These are phyloP conservation scores for Colletotrichum siamense DNA, from an alignment of 2,329 filamentous ascomycete species.

Conservation along the genomic window DNA sequence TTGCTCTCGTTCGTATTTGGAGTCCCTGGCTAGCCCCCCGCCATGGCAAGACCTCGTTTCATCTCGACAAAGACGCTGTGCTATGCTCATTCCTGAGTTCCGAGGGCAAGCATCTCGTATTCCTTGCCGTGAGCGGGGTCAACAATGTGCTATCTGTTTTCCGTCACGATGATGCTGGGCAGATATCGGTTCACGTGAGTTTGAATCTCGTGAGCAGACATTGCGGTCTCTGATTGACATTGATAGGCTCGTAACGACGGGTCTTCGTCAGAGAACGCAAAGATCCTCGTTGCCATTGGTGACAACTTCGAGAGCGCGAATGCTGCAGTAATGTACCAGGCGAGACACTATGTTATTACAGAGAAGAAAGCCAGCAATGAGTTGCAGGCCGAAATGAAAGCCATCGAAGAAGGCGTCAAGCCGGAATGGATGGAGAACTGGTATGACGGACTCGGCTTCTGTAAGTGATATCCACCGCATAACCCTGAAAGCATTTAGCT, in stretches of 20 bases:
- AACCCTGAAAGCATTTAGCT: not conserved
- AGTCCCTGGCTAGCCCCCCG: slow-evolving; percentile 88
- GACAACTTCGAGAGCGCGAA: slow-evolving; percentile 77
- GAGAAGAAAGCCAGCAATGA: slow-evolving; percentile 49
- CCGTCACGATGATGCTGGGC: slow-evolving; percentile 67
- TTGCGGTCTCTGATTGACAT: slow-evolving; percentile 11
- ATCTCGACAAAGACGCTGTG: slow-evolving; percentile 78
- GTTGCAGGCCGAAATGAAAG: slow-evolving; percentile 50
- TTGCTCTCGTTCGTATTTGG: slow-evolving; percentile 81
- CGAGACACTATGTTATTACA: slow-evolving; percentile 67
- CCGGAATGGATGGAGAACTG: slow-evolving; percentile 81
- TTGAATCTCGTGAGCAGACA: not conserved
- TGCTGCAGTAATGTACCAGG: slow-evolving; percentile 85
- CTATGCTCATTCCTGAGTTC: slow-evolving; percentile 77
- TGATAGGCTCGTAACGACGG: slow-evolving; percentile 71
- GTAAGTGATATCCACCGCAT: slow-evolving; percentile 46
- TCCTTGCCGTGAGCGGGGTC: slow-evolving; percentile 79
- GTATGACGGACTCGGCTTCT: slow-evolving; percentile 94
- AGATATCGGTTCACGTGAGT: slow-evolving; percentile 70
- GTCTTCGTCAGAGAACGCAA: slow-evolving; percentile 55
- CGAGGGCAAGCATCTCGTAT: slow-evolving; percentile 76
- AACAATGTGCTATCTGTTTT: slow-evolving; percentile 75
- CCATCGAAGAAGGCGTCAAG: slow-evolving; percentile 53
- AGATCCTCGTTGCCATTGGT: slow-evolving; percentile 74
- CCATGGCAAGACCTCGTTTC: slow-evolving; percentile 73